These are phyloP conservation scores for Phialophora macrospora DNA, from an alignment of 2,329 filamentous ascomycete species.

Conservation along the genomic window DNA sequence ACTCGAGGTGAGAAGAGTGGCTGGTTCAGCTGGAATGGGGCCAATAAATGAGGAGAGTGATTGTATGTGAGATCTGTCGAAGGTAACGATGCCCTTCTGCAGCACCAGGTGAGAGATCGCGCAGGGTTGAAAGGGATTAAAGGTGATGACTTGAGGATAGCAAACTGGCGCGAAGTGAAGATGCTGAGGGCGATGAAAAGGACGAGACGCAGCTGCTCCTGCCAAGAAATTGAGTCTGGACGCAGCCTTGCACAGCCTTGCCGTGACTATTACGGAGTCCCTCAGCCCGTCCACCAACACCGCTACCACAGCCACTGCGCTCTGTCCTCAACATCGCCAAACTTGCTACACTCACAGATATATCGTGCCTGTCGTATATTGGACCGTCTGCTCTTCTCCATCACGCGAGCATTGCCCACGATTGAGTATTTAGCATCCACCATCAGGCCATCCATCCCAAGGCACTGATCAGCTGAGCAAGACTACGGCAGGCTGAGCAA, in stretches of 20 bases:
- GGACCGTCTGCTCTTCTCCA: not conserved
- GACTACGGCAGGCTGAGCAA: not conserved
- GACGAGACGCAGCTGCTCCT: not conserved
- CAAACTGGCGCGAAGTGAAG: not conserved
- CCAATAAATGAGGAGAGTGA: not conserved
- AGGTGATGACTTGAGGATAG: not conserved
- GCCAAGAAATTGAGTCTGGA: not conserved
- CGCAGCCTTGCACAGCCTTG: not conserved
- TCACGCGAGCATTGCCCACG: not conserved
- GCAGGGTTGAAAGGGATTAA: not conserved
- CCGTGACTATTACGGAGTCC: not conserved
- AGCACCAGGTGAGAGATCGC: not conserved
- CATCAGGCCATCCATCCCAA: not conserved
- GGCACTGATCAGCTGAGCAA: not conserved
- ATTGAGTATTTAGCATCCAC: no score
- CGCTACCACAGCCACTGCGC: not conserved
- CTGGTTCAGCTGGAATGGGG: conserved; percentile 1
- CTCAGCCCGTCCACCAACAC: no score
- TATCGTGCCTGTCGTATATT: not conserved
- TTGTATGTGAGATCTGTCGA: not conserved
- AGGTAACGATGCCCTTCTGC: not conserved
- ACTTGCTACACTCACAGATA: not conserved
- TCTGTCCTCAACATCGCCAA: not conserved
- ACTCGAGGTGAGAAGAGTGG: not conserved
- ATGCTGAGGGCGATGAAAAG: not conserved